Conservation (phyloP, 2,329 filamentous ascomycete genomes). For the Bipolaris cookei region DNA sequence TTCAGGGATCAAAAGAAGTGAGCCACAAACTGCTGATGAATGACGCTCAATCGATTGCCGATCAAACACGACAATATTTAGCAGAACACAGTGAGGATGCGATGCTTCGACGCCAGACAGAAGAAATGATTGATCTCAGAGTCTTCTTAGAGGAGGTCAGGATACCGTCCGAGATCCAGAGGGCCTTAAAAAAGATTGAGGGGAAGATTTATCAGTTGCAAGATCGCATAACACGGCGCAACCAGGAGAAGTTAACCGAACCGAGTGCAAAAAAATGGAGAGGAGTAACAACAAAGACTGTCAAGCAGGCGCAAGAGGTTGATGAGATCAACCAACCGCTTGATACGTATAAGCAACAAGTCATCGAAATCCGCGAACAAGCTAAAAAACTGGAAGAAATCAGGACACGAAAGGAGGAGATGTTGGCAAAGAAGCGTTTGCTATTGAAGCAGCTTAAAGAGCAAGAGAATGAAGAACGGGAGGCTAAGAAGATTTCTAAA, state of each 20-base stretch:
- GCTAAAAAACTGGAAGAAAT: neutral
- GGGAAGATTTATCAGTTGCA: slow-evolving; percentile 3
- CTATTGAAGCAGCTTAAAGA: slow-evolving; percentile 1
- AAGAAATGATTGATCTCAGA: neutral
- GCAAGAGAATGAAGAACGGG: neutral
- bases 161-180: neutral
- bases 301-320: neutral
- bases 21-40: neutral
- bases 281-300: neutral
- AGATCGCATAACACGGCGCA: neutral
- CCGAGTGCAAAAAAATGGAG: too few relatives aligned
- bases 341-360: neutral
- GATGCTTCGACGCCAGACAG: neutral
- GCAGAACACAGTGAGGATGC: neutral
- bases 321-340: neutral
- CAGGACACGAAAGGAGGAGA: neutral
- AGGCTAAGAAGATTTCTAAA: neutral
- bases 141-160: neutral
- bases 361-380: neutral
- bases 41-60: neutral
- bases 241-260: neutral
- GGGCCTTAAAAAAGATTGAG: neutral
- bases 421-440: neutral
- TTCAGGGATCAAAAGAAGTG: neutral
- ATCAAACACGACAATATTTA: neutral